These are phyloP conservation scores for Aspergillus arachidicola DNA, from an alignment of 2,329 filamentous ascomycete genomes.

Conservation along the genomic window DNA sequence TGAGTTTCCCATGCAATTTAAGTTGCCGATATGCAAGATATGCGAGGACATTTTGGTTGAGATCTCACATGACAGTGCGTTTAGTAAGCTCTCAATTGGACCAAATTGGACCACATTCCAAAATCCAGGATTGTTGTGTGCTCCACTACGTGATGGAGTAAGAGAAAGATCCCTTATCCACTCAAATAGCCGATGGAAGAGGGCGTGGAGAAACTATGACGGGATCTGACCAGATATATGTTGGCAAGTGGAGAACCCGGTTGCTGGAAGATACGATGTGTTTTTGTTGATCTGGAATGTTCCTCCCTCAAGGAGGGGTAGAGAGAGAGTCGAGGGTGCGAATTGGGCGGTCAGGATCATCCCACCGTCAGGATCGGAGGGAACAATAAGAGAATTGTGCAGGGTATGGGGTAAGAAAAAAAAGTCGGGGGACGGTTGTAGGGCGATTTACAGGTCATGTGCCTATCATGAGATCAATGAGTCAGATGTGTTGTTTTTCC, in stretches of 20 bases:
- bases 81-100: background rate
- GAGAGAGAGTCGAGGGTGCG: no score
- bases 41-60: background rate
- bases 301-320: background rate
- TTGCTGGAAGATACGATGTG: background rate
- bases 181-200: background rate
- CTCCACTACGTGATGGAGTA: background rate
- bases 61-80: background rate
- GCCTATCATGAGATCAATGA: background rate
- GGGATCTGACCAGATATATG: conserved; percentile 8
- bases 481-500: background rate
- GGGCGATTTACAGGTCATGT: background rate
- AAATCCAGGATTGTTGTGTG: conserved; percentile 1
- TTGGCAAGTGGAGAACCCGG: conserved; percentile 7
- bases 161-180: conserved; percentile 1
- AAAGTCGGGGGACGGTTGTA: background rate
- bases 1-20: background rate
- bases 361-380: background rate
- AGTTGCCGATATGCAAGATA: background rate
- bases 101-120: background rate
- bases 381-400: background rate
- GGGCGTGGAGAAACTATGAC: conserved; percentile 9
- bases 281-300: conserved; percentile 1
- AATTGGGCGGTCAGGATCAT: background rate
- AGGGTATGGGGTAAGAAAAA: background rate